Percentiles rank a stretch among this genome's conserved stretches.
These are phyloP conservation scores for Nakazawaea laoshanensis DNA, from an alignment of 805 yeast genomes.

Conservation along the genomic window DNA sequence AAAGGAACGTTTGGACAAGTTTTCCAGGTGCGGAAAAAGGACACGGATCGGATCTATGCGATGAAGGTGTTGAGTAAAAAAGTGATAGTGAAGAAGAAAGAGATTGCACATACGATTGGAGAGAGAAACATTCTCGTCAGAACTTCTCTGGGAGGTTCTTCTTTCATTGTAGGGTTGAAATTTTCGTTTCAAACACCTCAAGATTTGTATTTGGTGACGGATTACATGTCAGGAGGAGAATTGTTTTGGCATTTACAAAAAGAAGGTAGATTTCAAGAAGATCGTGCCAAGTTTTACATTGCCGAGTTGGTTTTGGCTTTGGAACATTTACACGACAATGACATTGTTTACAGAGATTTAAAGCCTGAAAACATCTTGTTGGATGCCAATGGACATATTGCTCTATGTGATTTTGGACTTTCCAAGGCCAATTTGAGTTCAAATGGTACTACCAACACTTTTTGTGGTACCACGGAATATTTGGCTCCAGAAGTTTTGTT, in stretches of 20 bases:
- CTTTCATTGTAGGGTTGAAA: constrained; percentile 94
- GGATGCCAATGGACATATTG: constrained; percentile 96
- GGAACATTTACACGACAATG: constrained; percentile 92
- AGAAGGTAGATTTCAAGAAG: constrained; percentile 90
- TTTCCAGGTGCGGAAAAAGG: constrained; percentile 88
- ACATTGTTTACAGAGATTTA: constrained; percentile 91
- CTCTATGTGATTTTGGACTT: constrained; percentile 93
- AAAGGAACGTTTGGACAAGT: constrained; percentile 98
- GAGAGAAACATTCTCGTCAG: constrained; percentile 92
- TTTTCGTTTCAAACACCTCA: constrained; percentile 94
- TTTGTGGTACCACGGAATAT: constrained; percentile 98
- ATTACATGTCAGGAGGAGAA: constrained; percentile 98
- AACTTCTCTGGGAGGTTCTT: constrained; percentile 74
- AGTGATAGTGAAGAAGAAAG: constrained; percentile 93
- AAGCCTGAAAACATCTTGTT: constrained; percentile 94
- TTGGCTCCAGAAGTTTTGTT: constrained; percentile 93
- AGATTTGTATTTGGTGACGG: constrained; percentile 89
- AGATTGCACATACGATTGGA: constrained; percentile 96
- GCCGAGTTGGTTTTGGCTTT: constrained; percentile 91
- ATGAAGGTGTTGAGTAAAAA: constrained; percentile 95
- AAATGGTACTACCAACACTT: constrained; percentile 89
- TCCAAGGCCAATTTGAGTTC: constrained; percentile 86
- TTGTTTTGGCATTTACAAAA: constrained; percentile 94
- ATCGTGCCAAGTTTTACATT: constrained; percentile 91
- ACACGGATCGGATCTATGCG: constrained; percentile 87